A percentile compares a stretch with the other conserved stretches of the same genome.
Conservation (phyloP, 805 yeast species). For the Sugiyamaella lignohabitans region DNA sequence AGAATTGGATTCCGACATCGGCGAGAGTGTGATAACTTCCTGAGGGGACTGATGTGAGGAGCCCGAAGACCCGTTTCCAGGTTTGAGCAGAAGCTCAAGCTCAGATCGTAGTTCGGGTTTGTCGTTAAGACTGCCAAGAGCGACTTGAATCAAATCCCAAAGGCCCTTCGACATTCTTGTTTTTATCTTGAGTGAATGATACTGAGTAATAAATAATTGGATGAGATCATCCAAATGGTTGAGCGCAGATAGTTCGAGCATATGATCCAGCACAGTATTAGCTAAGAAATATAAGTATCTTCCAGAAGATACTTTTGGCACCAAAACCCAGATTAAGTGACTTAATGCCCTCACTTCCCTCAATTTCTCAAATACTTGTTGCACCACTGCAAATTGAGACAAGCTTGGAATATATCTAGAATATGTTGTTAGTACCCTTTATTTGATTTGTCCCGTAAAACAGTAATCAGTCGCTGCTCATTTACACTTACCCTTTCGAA, state of each 20-base stretch:
- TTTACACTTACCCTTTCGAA: neutral
- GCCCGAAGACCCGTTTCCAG: neutral
- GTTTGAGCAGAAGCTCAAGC: conserved; percentile 19
- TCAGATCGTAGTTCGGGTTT: conserved; percentile 17
- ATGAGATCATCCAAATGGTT: conserved; percentile 20
- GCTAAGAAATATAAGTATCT: conserved; percentile 42
- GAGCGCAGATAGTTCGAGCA: conserved; percentile 18
- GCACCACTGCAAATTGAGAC: conserved; percentile 36
- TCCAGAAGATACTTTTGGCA: conserved; percentile 49
- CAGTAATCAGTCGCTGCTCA: too few relatives aligned
- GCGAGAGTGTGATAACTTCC: conserved; percentile 21
- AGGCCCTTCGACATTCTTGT: conserved; percentile 20
- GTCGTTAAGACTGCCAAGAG: conserved; percentile 13
- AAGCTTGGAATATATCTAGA: conserved; percentile 5
- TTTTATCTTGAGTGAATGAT: conserved; percentile 9
- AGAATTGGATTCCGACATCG: conserved; percentile 21
- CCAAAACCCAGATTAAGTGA: conserved; percentile 39
- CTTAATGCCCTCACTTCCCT: conserved; percentile 31
- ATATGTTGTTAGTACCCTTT: neutral
- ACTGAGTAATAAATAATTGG: conserved; percentile 15
- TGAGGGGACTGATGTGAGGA: conserved; percentile 15
- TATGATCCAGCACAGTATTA: conserved; percentile 17
- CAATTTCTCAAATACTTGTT: conserved; percentile 53
- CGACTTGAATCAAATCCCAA: conserved; percentile 21
- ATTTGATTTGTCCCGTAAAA: too few relatives aligned